Evolutionary conservation across 2,329 filamentous ascomycete genomes (phyloP).

Genomic region (Juglanconis oblonga): DNA sequence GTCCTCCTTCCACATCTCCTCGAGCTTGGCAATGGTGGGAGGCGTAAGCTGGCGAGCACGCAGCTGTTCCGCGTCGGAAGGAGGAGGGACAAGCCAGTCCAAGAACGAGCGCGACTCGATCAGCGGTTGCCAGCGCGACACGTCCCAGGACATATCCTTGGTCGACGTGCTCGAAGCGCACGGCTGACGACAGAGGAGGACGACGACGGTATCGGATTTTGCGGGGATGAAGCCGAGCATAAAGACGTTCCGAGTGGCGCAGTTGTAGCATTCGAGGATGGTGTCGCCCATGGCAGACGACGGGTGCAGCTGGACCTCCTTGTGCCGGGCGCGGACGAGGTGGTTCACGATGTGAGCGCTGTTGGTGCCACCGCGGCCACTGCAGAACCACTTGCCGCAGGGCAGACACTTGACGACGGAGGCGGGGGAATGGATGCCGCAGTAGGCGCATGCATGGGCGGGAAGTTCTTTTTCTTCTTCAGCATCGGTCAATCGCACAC

Average conservation of each 20-base stretch:
- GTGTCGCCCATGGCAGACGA: constrained; percentile 92
- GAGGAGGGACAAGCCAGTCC: constrained; percentile 85
- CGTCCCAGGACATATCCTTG: constrained; percentile 99
- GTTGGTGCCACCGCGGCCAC: constrained; percentile 90
- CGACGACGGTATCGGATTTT: constrained; percentile 97
- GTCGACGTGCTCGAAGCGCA: constrained; percentile 92
- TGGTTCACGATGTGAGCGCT: constrained; percentile 99
- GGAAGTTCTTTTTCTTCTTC: constrained; percentile 92
- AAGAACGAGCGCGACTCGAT: constrained; percentile 97
- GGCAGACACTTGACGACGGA: constrained; percentile 94
- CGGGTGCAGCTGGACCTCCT: constrained; percentile 96
- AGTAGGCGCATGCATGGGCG: constrained; percentile 96
- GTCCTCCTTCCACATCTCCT: constrained; percentile 99
- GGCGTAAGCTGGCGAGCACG: constrained; percentile 89
- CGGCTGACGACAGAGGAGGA: constrained; percentile 92
- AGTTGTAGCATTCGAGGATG: constrained; percentile 97
- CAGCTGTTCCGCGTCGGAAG: constrained; percentile 92
- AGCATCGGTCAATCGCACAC: constrained; percentile 52
- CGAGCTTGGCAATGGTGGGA: constrained; percentile 91
- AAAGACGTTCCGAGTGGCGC: constrained; percentile 98
- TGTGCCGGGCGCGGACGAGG: constrained; percentile 92
- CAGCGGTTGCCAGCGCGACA: constrained; percentile 92
- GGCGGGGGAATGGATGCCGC: constrained; percentile 92
- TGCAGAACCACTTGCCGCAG: constrained; percentile 99
- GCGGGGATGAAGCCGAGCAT: constrained; percentile 96